Base-by-base conservation (phyloP, 805 yeast species). In the Ogataea pilisensis region DNA sequence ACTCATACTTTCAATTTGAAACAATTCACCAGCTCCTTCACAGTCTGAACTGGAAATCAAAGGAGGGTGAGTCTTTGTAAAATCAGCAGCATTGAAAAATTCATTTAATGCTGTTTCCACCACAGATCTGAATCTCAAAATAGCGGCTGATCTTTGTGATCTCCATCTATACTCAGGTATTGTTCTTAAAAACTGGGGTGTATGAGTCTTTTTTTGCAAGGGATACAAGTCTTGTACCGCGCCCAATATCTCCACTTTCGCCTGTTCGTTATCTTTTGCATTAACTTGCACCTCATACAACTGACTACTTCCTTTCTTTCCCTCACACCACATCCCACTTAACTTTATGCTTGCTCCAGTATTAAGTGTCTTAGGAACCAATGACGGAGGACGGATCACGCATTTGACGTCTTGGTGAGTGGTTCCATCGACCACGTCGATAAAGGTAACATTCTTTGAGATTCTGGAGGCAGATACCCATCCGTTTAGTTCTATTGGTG, bases 1-100 rank as follows among this genome's bases (percentile, higher is more conserved):
- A 17, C 62, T 49, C 5, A 54, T 57, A 2, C 73, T 49, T 35
- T 64, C 68, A 9, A 90, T 64, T 34, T 64, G 66, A 50, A 93
- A 93, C 46, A 85, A 76, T 57, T 93, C 98, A 4, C 98, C 98
- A 3, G 95, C 97, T 14, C 99, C 98, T 65, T 93, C 99, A 58
- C 98, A 91, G 60, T 93, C 99, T 1, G 95, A 78, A 9, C 86
- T 70, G 0, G 99, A 93, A 18, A 91, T 65, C 11, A 91, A 53
- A 7, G 99, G 99, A 3, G 98, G 95, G 20, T 80, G 70, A 0
- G 86, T 88, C 64, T 87, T 90, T 12, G 71, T 63, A 49, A 86
- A 88, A 12, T 73, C 73, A 16, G 72, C 51, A 0, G 55, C 41
- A 16, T 68, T 64, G 58, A 87, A 86, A 51, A 76, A 86, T 3